Conservation (phyloP, 208 protist genomes). For the Trypanosoma theileri region DNA sequence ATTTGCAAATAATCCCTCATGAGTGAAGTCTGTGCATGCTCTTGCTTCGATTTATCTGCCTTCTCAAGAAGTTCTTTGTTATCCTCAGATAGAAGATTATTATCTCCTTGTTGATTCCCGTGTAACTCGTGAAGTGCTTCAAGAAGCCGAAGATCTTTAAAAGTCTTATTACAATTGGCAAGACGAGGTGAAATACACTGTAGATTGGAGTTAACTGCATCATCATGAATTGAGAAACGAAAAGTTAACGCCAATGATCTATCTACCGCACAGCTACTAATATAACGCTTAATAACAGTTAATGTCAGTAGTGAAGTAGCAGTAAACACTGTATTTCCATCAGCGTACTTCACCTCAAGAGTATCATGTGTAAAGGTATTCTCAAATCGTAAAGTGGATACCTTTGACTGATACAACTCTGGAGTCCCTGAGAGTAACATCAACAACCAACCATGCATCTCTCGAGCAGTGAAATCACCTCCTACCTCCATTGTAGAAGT, state of each 20-base stretch:
- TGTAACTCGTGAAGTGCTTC: slow-evolving; percentile 72
- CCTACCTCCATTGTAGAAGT: slow-evolving; percentile 56
- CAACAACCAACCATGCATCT: slow-evolving; percentile 64
- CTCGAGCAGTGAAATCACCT: slow-evolving; percentile 41
- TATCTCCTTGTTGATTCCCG: slow-evolving; percentile 37
- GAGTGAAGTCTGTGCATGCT: slow-evolving; percentile 36
- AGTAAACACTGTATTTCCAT: slow-evolving; percentile 32
- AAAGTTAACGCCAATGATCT: slow-evolving; percentile 16
- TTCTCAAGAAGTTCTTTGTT: slow-evolving; percentile 44
- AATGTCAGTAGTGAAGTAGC: slow-evolving; percentile 61
- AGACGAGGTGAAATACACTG: slow-evolving; percentile 52
- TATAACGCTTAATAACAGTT: slow-evolving; percentile 35
- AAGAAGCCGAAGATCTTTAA: slow-evolving; percentile 40
- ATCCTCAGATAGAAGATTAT: slow-evolving; percentile 43
- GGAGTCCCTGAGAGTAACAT: slow-evolving; percentile 58
- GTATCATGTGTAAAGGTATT: slow-evolving; percentile 49
- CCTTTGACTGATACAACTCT: slow-evolving; percentile 41
- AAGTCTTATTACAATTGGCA: slow-evolving; percentile 33
- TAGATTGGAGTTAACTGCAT: slow-evolving; percentile 28
- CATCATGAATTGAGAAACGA: slow-evolving; percentile 8
- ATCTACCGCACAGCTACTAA: slow-evolving; percentile 19
- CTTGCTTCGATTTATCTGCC: slow-evolving; percentile 42
- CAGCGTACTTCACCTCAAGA: slow-evolving; percentile 21
- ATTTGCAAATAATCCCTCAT: slow-evolving; percentile 51
- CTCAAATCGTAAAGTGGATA: slow-evolving; percentile 41